These are phyloP conservation scores for Leptodontidium sp. DNA, from an alignment of 2,329 filamentous ascomycete species.

Conservation along the genomic window DNA sequence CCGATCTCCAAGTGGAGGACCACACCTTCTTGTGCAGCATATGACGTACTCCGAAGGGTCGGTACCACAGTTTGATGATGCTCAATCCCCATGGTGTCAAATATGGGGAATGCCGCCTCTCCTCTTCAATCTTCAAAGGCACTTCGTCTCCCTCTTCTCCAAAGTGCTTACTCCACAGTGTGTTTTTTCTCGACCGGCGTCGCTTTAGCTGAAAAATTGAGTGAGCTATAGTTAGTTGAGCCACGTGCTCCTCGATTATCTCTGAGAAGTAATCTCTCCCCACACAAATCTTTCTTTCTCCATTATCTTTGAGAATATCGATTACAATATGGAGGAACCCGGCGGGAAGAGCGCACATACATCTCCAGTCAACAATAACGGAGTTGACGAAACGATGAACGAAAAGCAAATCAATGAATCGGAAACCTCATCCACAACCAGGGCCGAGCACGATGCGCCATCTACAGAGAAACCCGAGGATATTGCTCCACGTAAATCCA, in stretches of 20 bases:
- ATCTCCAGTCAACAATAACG: neutral
- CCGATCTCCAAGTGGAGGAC: constrained; percentile 12
- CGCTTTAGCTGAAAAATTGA: neutral
- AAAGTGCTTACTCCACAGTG: neutral
- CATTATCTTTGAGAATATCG: neutral
- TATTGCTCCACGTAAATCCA: constrained; percentile 15
- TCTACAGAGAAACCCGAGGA: constrained; percentile 18
- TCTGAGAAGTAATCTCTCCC: neutral
- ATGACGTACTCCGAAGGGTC: constrained; percentile 26
- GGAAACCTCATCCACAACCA: constrained; percentile 32
- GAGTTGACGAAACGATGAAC: constrained; percentile 10
- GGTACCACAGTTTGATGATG: constrained; percentile 1
- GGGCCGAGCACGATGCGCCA: constrained; percentile 22
- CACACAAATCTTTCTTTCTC: neutral
- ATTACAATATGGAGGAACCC: neutral
- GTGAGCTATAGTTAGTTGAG: neutral
- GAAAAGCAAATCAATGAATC: constrained; percentile 22
- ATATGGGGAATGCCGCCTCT: neutral
- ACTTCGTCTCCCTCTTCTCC: neutral
- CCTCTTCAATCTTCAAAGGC: neutral
- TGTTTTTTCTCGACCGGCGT: constrained; percentile 2
- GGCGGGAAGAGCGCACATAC: constrained; percentile 3
- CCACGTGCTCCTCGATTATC: constrained; percentile 5
- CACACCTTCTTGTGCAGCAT: neutral
- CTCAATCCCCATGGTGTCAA: neutral